These are phyloP conservation scores for Epichloe festucae DNA, from an alignment of 2,329 filamentous ascomycete genomes.

Conservation along the genomic window DNA sequence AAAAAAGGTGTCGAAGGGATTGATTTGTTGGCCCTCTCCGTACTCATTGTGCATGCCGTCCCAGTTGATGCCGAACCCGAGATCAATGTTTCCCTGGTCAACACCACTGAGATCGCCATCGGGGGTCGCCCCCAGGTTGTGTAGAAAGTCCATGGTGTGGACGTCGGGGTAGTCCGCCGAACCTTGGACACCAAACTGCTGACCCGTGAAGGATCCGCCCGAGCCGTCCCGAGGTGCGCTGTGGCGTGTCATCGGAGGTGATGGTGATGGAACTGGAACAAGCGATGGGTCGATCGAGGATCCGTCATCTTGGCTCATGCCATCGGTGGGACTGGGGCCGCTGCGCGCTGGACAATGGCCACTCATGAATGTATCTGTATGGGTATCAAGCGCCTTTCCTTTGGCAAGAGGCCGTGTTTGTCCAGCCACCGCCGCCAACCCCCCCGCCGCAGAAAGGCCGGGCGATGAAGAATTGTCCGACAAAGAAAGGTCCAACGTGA, in stretches of 20 bases:
- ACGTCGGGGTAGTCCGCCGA: constrained; percentile 32
- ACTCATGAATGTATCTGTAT: constrained; percentile 17
- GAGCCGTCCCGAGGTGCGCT: constrained; percentile 19
- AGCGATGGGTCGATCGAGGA: constrained; percentile 28
- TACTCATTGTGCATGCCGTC: constrained; percentile 51
- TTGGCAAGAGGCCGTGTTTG: constrained; percentile 27
- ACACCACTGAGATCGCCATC: constrained; percentile 20
- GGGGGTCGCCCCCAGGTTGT: constrained; percentile 23
- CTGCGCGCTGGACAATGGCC: constrained; percentile 9
- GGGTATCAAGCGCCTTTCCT: constrained; percentile 23
- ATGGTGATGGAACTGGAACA: constrained; percentile 33
- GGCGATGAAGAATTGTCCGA: constrained; percentile 30
- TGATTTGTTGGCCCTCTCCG: constrained; percentile 46
- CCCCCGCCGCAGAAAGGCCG: constrained; percentile 23
- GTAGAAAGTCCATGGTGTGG: constrained; percentile 41
- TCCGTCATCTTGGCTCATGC: constrained; percentile 17
- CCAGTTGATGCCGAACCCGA: constrained; percentile 56
- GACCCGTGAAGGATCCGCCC: constrained; percentile 18
- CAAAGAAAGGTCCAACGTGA: constrained; percentile 23
- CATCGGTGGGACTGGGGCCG: constrained; percentile 15
- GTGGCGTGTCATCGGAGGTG: constrained; percentile 27
- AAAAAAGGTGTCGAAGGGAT: constrained; percentile 59
- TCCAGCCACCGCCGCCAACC: constrained; percentile 8
- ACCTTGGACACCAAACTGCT: constrained; percentile 21
- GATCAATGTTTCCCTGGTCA: constrained; percentile 42